phyloP scores from a whole-genome alignment of 2,329 filamentous ascomycete species.

The Nemania diffusa region DNA sequence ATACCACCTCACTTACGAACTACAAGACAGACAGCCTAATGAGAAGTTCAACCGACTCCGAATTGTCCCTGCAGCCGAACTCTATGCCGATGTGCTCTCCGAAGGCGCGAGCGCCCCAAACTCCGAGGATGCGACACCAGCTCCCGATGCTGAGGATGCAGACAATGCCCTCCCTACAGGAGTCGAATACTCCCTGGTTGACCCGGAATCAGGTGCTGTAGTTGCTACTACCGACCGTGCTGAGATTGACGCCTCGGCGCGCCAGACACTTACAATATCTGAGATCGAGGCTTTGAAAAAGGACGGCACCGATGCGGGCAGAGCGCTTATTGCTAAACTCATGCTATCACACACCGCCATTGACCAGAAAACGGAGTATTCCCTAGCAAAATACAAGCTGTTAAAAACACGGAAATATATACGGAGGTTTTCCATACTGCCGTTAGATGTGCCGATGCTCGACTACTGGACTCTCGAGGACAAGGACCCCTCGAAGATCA shows the following conservation, averaged over 20 bases:
- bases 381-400: slow-evolving; percentile 93
- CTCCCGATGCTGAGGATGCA: slow-evolving; percentile 51
- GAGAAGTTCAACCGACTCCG: slow-evolving; percentile 76
- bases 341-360: slow-evolving; percentile 88
- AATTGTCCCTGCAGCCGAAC: slow-evolving; percentile 80
- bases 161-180: slow-evolving; percentile 56
- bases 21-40: slow-evolving; percentile 75
- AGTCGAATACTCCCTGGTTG: slow-evolving; percentile 59
- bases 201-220: slow-evolving; percentile 58
- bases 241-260: slow-evolving; percentile 68
- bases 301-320: slow-evolving; percentile 80
- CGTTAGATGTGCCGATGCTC: slow-evolving; percentile 81
- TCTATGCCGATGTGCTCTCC: slow-evolving; percentile 80
- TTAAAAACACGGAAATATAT: slow-evolving; percentile 95
- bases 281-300: slow-evolving; percentile 81
- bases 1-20: slow-evolving; percentile 90
- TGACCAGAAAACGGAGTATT: slow-evolving; percentile 94
- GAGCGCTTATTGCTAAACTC: slow-evolving; percentile 92
- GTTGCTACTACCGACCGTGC: slow-evolving; percentile 68
- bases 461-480: slow-evolving; percentile 82
- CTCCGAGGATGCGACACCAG: slow-evolving; percentile 53
- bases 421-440: slow-evolving; percentile 84
- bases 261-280: slow-evolving; percentile 80
- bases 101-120: slow-evolving; percentile 52
- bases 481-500: slow-evolving; percentile 80